These are phyloP conservation scores for Diaporthe humulicola DNA, from an alignment of 2,329 filamentous ascomycete species.

Conservation along the genomic window DNA sequence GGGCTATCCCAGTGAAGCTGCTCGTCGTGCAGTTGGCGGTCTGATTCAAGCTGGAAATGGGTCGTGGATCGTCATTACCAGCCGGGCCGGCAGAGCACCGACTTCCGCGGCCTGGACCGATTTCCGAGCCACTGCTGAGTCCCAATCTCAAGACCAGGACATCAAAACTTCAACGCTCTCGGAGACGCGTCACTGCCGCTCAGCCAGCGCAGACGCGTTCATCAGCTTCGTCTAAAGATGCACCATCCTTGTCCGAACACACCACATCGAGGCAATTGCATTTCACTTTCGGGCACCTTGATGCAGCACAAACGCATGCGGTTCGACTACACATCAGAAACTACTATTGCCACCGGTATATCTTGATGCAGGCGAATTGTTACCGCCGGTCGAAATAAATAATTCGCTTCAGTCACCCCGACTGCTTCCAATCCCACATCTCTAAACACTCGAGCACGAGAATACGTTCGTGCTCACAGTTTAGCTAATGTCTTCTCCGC, in stretches of 20 bases:
- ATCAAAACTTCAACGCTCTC: background rate
- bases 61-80: conserved; percentile 15
- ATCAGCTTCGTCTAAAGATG: background rate
- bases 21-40: conserved; percentile 4
- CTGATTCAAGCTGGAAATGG: conserved; percentile 22
- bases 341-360: background rate
- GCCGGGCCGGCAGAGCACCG: conserved; percentile 12
- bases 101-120: conserved; percentile 18
- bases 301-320: background rate
- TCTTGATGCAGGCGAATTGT: background rate
- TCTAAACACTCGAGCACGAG: background rate
- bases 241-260: background rate
- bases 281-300: background rate
- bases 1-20: background rate
- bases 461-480: conserved; percentile 33
- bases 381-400: background rate
- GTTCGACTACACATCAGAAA: background rate
- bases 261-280: background rate
- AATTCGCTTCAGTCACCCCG: background rate
- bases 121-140: conserved; percentile 1
- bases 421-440: background rate
- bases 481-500: conserved; percentile 46
- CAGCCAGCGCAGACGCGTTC: conserved; percentile 9
- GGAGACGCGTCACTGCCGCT: conserved; percentile 29
- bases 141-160: background rate